phyloP scores from a whole-genome alignment of 2,329 filamentous ascomycete species.

The Fusarium foetens region DNA sequence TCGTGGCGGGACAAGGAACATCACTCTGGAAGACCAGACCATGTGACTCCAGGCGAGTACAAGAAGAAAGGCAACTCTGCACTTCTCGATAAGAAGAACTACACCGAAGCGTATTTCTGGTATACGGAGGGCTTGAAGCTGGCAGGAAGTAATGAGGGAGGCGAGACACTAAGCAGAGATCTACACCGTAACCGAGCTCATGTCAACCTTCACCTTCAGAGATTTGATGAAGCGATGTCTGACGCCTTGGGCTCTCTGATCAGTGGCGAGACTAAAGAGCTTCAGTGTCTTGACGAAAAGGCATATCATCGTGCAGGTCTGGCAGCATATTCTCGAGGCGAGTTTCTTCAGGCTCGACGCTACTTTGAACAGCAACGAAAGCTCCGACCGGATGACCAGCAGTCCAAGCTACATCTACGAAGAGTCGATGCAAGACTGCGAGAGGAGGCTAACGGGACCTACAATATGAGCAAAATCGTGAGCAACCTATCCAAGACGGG shows the following conservation, averaged over 20 bases:
- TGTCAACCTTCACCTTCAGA: constrained; percentile 47
- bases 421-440: constrained; percentile 37
- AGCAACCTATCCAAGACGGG: constrained; percentile 40
- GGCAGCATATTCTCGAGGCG: constrained; percentile 46
- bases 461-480: constrained; percentile 40
- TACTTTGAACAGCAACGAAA: constrained; percentile 40
- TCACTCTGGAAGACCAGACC: fast-evolving
- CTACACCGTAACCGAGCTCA: constrained; percentile 47
- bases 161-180: constrained; percentile 44
- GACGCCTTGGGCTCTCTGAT: constrained; percentile 49
- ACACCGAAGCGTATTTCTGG: constrained; percentile 33
- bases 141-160: background rate
- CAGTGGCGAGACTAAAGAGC: background rate
- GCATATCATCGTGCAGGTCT: constrained; percentile 48
- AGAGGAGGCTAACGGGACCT: constrained; percentile 37
- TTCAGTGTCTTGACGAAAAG: constrained; percentile 44
- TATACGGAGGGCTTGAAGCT: constrained; percentile 44
- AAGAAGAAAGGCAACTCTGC: constrained; percentile 48
- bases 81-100: constrained; percentile 32
- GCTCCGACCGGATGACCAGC: constrained; percentile 41
- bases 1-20: constrained; percentile 20
- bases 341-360: constrained; percentile 37
- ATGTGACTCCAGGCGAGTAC: constrained; percentile 21
- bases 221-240: constrained; percentile 45
- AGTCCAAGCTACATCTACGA: constrained; percentile 30